phyloP scores from a whole-genome alignment of 192 early-diverging fungal species.

The Cetraspora pellucida region DNA sequence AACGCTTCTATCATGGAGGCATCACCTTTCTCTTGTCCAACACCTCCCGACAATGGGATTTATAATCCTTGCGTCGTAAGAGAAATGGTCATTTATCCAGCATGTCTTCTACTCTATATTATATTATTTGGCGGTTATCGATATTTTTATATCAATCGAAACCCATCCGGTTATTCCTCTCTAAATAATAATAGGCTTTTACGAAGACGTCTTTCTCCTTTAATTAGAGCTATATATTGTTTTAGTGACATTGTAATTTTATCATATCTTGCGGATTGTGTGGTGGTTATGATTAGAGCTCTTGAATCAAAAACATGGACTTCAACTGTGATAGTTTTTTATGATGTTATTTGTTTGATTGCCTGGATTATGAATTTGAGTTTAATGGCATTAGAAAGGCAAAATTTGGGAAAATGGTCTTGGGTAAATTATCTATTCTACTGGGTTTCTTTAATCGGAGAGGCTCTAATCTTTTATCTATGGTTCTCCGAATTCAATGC shows the following conservation, averaged over 20 bases:
- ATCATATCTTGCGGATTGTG: constrained; percentile 19
- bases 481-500: constrained; percentile 40
- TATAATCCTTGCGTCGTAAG: too few relatives aligned
- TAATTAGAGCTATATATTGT: neutral
- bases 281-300: neutral
- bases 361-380: constrained; percentile 45
- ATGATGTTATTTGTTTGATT: constrained; percentile 43
- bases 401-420: constrained; percentile 48
- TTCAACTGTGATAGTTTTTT: constrained; percentile 46
- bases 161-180: too few relatives aligned
- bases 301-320: constrained; percentile 37
- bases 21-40: too few relatives aligned
- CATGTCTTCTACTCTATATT: constrained; percentile 4
- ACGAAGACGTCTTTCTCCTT: neutral
- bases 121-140: constrained; percentile 1
- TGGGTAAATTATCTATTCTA: constrained; percentile 61
- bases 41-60: too few relatives aligned
- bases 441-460: constrained; percentile 45
- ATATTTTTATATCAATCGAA: neutral
- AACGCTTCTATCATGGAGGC: too few relatives aligned
- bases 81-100: neutral
- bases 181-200: too few relatives aligned
- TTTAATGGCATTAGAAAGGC: constrained; percentile 43
- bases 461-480: constrained; percentile 48
- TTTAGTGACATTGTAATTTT: neutral